Evolutionary conservation across 805 yeast species (phyloP).

Genomic region (Kodamaea kaohsiungensis): DNA sequence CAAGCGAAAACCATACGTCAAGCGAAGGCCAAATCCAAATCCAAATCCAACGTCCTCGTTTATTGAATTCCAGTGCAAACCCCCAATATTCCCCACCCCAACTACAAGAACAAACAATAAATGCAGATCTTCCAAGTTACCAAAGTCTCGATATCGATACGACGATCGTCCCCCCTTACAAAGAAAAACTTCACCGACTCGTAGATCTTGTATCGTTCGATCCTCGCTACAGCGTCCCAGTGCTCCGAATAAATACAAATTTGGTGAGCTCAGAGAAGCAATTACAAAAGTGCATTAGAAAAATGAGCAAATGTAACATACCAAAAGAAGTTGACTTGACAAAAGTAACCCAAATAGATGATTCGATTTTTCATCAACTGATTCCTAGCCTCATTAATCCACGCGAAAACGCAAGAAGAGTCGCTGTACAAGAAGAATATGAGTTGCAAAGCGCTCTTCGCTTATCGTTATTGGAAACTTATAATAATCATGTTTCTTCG

Average conservation of each 20-base stretch:
- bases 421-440: not conserved
- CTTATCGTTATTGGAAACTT: constrained; percentile 5
- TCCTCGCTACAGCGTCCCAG: constrained; percentile 23
- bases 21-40: too few species aligned
- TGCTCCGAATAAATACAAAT: constrained; percentile 23
- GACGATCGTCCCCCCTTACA: constrained; percentile 20
- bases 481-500: constrained; percentile 3
- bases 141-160: not conserved
- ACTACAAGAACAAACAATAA: not conserved
- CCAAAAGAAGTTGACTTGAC: constrained; percentile 21
- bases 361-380: constrained; percentile 18
- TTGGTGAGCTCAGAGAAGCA: constrained; percentile 19
- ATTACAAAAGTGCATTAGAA: constrained; percentile 19
- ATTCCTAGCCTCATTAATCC: constrained; percentile 21
- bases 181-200: constrained; percentile 20
- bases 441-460: constrained; percentile 4
- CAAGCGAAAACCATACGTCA: not conserved
- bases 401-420: not conserved
- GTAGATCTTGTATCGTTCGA: constrained; percentile 26
- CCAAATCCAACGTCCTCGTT: not conserved
- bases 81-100: not conserved
- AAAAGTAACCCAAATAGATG: constrained; percentile 25
- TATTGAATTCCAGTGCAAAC: not conserved
- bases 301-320: constrained; percentile 18
- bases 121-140: not conserved